These are phyloP conservation scores for Gypsophila paniculata DNA, from an alignment of 179 eudicot genomes.

Conservation along the genomic window DNA sequence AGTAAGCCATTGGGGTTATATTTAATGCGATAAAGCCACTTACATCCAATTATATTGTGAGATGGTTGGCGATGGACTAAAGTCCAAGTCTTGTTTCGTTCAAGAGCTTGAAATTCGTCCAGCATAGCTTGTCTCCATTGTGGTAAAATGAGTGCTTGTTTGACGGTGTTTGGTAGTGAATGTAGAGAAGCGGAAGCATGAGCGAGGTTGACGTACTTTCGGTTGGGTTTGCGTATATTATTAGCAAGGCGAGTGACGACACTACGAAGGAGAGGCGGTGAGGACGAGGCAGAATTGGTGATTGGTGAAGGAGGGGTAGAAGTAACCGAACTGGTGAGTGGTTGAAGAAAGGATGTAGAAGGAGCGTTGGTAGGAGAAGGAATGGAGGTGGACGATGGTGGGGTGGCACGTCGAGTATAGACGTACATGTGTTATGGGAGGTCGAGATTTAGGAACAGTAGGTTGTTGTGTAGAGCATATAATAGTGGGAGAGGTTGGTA, in stretches of 20 bases:
- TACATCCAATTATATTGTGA: no score
- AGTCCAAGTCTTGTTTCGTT: neutral
- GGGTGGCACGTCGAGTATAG: neutral
- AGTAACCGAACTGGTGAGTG: neutral
- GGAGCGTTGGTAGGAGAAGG: neutral
- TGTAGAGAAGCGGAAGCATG: neutral
- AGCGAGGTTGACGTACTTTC: neutral
- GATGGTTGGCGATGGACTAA: neutral
- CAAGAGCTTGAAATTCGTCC: neutral
- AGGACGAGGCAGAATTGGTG: no score
- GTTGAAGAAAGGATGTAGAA: neutral
- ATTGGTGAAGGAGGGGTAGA: neutral
- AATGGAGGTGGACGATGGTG: neutral
- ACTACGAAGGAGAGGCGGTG: no score
- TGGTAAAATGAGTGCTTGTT: neutral
- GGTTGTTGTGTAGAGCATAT: neutral
- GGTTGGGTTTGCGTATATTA: no score
- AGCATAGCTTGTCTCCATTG: no score
- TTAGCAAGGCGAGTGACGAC: no score
- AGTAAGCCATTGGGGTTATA: no score
- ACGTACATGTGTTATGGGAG: neutral
- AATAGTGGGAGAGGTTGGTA: neutral
- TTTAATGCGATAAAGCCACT: no score
- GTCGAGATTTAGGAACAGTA: conserved; percentile 5
- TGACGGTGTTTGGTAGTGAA: conserved; percentile 1